Base-by-base conservation (phyloP, 768 basidiomycete genomes). In the Strobilomyces echinocephalus region DNA sequence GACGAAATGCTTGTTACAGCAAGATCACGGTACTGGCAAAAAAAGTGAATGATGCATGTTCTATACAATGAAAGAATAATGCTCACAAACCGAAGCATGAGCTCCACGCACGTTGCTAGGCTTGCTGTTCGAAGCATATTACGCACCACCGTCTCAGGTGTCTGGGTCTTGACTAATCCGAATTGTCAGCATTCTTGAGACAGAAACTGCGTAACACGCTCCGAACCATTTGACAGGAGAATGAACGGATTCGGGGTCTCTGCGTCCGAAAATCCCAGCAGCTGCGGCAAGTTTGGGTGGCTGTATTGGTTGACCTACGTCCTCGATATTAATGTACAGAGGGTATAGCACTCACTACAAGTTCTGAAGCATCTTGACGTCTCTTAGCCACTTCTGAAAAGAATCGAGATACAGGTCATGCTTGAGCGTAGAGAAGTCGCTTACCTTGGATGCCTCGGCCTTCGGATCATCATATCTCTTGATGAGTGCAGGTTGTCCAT, bases 231-330 rank as follows among this genome's bases (percentile, higher is more conserved):
- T 1, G 79, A 77, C 20, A 81, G 61, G n/a, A 81, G 55, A 47
- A 81, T 76, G 55, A 81, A 81, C 0, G 78, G 79, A 0, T 76
- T 78, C 2, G 72, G 72, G 0, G 74, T 65, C 34, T 73, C 68
- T 15, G 74, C 73, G 14, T 73, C 64, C 0, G 79, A 80, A 57
- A 77, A 77, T 1, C 80, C 79, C 8, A 78, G 55, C 72, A 82
- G 74, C 59, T 80, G 79, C 0, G 80, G 79, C 21, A 81, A 62
- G 57, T 77, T 80, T 16, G 79, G 77, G 52, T 80, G 79, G 55
- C 79, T 79, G 36, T 15, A 30, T 16, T 33, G 8, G 4, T 56
- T 35, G 40, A 6, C 20, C 8, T 8, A 12, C 18, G 16, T 20
- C 10, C 16, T 20, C 33, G 20, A 44, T 20, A 18, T 8, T 45